These are phyloP conservation scores for Salmacisia buchloeana DNA, from an alignment of 1,284 basidiomycete genomes.

Conservation along the genomic window DNA sequence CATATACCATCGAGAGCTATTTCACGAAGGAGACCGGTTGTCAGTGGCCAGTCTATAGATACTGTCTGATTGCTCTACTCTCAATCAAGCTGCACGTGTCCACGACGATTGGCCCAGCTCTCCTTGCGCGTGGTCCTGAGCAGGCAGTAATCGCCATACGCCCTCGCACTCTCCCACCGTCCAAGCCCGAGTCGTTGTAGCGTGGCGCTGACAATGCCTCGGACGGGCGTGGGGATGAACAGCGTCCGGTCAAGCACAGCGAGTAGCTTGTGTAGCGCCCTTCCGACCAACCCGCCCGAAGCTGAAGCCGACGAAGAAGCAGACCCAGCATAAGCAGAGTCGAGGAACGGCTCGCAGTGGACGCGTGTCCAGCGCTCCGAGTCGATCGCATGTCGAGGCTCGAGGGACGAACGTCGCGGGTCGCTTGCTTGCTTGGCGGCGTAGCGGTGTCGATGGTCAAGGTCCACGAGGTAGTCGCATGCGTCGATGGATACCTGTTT, in stretches of 20 bases:
- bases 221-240: conserved; percentile 25
- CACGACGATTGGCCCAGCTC: conserved; percentile 1
- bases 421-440: background rate
- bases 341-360: conserved; percentile 37
- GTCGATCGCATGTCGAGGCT: conserved; percentile 26
- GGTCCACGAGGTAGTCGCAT: conserved; percentile 46
- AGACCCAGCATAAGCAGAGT: conserved; percentile 27
- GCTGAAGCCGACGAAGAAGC: background rate
- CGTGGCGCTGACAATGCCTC: background rate
- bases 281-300: background rate
- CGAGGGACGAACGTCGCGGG: conserved; percentile 15
- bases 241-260: conserved; percentile 31
- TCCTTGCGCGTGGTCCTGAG: conserved; percentile 14
- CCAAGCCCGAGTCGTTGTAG: background rate
- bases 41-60: background rate
- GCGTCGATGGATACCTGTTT: conserved; percentile 17
- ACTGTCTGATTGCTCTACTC: background rate
- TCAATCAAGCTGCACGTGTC: background rate
- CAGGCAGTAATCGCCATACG: conserved; percentile 40
- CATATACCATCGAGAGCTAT: background rate
- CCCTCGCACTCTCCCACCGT: conserved; percentile 10
- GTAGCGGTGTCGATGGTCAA: conserved; percentile 28
- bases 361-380: conserved; percentile 28
- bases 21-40: background rate
- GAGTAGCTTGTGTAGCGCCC: background rate